Evolutionary conservation across 768 basidiomycete genomes (phyloP), one percentile per base, ranked within the genome.

Genomic region (Gyrodon lividus): DNA sequence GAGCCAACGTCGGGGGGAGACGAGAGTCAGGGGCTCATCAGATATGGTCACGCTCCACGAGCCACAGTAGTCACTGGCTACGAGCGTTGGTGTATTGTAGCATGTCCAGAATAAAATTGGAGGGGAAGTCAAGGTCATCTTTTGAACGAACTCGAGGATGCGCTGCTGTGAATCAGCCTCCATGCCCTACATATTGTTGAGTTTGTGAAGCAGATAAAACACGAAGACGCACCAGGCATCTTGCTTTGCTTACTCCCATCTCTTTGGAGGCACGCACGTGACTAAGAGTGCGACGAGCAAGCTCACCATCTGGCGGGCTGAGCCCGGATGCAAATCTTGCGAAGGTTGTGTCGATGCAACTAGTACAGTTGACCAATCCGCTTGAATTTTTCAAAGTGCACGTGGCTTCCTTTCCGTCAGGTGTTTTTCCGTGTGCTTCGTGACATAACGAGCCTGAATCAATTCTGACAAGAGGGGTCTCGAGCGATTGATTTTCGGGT

Each of bases 1-100:
- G 35, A 89, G 68, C 90, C 89, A 92, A 16, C 89, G 81, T 30
- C 89, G 77, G 37, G 90, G 89, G 47, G 83, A 77, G 14, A 83
- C 55, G 56, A 79, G 70, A 41, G 64, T 70, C 74, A 63, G 7
- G 70, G 80, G 43, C 66, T 63, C 56, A 43, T 76, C 69, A n/a
- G 75, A 79, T 28, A 80, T 69, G 10, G 70, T 62, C 33, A 87
- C 81, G 2, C 79, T 77, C 87, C 86, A 89, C 20, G 73, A 57
- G 39, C 64, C 66, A 42, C 80, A 61, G 57, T 78, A 75, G 17
- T 72, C 70, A 0, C 82, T 76, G 2, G 82, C 78, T 14, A 90
- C 81, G 33, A 91, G 62, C 5, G 78, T 72, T 23, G 82, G 65
- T 13, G 71, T n/a, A 48, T 70, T 67, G 58, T 86, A 87, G n/a